These are phyloP conservation scores for Leccinum imitatum DNA, from an alignment of 768 basidiomycete species.

Conservation along the genomic window DNA sequence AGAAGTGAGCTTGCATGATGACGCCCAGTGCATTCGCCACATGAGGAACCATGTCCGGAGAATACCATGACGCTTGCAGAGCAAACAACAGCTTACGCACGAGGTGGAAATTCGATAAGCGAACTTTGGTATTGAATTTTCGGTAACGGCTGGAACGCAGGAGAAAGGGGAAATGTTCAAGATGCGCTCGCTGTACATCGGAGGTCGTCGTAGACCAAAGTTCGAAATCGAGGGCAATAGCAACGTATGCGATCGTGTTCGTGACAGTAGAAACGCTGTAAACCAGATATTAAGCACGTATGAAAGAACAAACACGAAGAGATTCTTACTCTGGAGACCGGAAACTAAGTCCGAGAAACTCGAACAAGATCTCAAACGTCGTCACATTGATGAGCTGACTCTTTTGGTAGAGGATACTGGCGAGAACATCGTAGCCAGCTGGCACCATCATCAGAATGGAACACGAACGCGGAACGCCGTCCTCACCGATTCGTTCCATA, in stretches of 20 bases:
- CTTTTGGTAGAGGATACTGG: slow-evolving; percentile 70
- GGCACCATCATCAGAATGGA: slow-evolving; percentile 1
- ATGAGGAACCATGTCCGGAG: slow-evolving; percentile 43
- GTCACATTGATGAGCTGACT: slow-evolving; percentile 74
- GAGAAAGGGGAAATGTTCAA: slow-evolving; percentile 81
- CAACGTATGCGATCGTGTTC: slow-evolving; percentile 78
- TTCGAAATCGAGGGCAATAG: slow-evolving; percentile 86
- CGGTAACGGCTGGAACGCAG: slow-evolving; percentile 69
- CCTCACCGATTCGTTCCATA: slow-evolving; percentile 83
- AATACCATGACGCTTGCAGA: slow-evolving; percentile 78
- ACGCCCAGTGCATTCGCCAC: slow-evolving; percentile 61
- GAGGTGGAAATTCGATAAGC: slow-evolving; percentile 68
- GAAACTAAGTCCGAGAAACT: slow-evolving; percentile 84
- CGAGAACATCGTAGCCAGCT: slow-evolving; percentile 90
- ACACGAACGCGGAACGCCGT: not conserved
- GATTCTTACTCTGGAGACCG: slow-evolving; percentile 70
- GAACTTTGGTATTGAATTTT: slow-evolving; percentile 74
- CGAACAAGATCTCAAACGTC: slow-evolving; percentile 79
- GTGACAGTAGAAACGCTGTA: slow-evolving; percentile 71
- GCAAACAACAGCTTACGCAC: slow-evolving; percentile 79
- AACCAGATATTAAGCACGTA: slow-evolving; percentile 2
- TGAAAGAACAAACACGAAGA: not conserved
- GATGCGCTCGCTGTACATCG: slow-evolving; percentile 76
- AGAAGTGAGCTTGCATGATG: slow-evolving; percentile 64
- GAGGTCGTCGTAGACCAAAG: slow-evolving; percentile 75